Evolutionary conservation across 306 rosid genomes (phyloP).

Genomic region (Begonia masoniana): DNA sequence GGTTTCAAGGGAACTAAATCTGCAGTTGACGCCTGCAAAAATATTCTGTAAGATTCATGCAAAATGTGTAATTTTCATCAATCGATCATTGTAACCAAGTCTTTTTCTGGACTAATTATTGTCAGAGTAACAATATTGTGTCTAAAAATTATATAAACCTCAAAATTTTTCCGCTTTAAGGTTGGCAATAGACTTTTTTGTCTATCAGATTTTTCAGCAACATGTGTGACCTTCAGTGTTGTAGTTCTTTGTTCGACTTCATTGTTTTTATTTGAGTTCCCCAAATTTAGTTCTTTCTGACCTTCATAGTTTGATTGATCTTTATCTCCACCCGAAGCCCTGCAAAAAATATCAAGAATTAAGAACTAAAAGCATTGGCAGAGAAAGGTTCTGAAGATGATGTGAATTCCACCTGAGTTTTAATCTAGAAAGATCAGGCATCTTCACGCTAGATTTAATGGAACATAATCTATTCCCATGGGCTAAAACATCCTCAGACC

Average conservation of each 20-base stretch:
- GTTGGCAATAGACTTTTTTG: constrained; percentile 17
- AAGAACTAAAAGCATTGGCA: constrained; percentile 7
- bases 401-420: constrained; percentile 29
- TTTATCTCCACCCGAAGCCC: constrained; percentile 27
- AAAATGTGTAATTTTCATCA: constrained; percentile 10
- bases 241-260: constrained; percentile 19
- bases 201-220: constrained; percentile 25
- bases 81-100: background rate
- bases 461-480: constrained; percentile 38
- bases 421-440: constrained; percentile 33
- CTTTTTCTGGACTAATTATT: constrained; percentile 3
- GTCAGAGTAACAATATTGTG: no score
- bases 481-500: constrained; percentile 21
- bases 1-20: constrained; percentile 43
- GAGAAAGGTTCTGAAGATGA: no score
- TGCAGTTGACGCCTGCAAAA: constrained; percentile 46
- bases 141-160: constrained; percentile 29
- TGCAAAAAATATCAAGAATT: constrained; percentile 6
- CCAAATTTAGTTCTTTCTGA: constrained; percentile 23
- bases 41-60: constrained; percentile 2
- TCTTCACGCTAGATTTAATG: constrained; percentile 25
- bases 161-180: constrained; percentile 52
- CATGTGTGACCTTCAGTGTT: constrained; percentile 16
- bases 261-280: constrained; percentile 18
- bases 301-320: constrained; percentile 20